These are phyloP conservation scores for Helichrysum umbraculigerum DNA, from an alignment of 129 eudicot genomes.

Conservation along the genomic window DNA sequence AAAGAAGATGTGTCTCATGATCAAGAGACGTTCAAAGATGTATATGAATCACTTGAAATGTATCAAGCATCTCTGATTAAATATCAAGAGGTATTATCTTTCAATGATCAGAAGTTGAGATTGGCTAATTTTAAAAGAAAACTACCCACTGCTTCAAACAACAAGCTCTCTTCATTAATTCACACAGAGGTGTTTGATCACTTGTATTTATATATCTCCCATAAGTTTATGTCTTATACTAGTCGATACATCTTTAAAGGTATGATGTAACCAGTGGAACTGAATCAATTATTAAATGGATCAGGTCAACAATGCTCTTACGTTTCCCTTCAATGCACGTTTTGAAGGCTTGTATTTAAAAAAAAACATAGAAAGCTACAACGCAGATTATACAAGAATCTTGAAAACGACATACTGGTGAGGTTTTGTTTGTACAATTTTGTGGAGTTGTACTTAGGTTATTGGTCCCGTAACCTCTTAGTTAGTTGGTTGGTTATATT, in stretches of 20 bases:
- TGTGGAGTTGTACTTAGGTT: not conserved
- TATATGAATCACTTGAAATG: conserved; percentile 47
- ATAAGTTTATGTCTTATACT: no score
- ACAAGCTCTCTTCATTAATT: conserved; percentile 35
- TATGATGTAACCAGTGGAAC: not conserved
- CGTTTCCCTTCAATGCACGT: conserved; percentile 52
- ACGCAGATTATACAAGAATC: conserved; percentile 43
- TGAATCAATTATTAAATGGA: not conserved
- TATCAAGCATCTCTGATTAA: conserved; percentile 65
- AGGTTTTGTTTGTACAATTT: not conserved
- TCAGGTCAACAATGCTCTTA: conserved; percentile 50
- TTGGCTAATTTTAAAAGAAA: conserved; percentile 37
- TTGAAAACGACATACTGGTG: conserved; percentile 70
- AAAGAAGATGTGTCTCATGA: conserved; percentile 38
- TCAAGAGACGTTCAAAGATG: conserved; percentile 44
- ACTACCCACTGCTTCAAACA: conserved; percentile 32
- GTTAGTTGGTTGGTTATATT: no score
- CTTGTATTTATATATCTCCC: not conserved
- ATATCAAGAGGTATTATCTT: conserved; percentile 45
- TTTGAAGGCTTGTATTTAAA: conserved; percentile 63
- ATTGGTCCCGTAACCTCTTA: not conserved
- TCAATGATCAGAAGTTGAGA: conserved; percentile 41
- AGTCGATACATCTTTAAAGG: not conserved
- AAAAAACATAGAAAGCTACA: conserved; percentile 56
- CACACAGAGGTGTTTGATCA: conserved; percentile 50